Conservation (phyloP, 2,329 filamentous ascomycete genomes). For the Teratosphaeria nubilosa region DNA sequence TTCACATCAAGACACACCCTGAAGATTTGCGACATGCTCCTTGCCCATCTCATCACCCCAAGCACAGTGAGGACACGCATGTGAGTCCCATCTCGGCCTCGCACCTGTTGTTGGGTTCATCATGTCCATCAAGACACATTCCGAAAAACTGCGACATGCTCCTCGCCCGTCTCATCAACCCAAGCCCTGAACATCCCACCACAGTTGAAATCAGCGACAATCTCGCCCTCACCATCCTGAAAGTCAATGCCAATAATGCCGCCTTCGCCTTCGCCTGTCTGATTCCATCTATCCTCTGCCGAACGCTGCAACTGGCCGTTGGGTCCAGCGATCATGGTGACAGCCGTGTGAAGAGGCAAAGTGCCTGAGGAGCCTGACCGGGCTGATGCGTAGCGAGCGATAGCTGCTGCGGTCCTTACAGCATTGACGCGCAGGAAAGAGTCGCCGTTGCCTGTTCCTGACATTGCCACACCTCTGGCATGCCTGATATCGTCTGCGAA, state of each 20-base stretch:
- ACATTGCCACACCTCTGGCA: conserved; percentile 36
- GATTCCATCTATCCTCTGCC: conserved; percentile 62
- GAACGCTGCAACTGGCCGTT: conserved; percentile 64
- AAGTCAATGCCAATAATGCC: conserved; percentile 76
- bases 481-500: background rate
- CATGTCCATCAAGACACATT: conserved; percentile 22
- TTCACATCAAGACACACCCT: conserved; percentile 26
- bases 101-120: background rate
- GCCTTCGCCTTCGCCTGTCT: conserved; percentile 68
- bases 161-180: conserved; percentile 51
- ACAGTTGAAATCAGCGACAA: conserved; percentile 74
- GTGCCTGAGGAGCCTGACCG: background rate
- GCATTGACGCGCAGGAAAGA: conserved; percentile 68
- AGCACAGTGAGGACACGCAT: conserved; percentile 34
- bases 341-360: conserved; percentile 44
- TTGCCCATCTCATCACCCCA: conserved; percentile 57
- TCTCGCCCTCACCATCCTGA: conserved; percentile 37
- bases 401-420: conserved; percentile 60
- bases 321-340: conserved; percentile 57
- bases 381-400: conserved; percentile 41
- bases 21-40: conserved; percentile 49
- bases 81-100: background rate
- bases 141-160: conserved; percentile 50
- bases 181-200: conserved; percentile 81
- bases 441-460: conserved; percentile 81